Base-by-base conservation (phyloP, 2,329 filamentous ascomycete species). In the Fusarium phyllophilum region DNA sequence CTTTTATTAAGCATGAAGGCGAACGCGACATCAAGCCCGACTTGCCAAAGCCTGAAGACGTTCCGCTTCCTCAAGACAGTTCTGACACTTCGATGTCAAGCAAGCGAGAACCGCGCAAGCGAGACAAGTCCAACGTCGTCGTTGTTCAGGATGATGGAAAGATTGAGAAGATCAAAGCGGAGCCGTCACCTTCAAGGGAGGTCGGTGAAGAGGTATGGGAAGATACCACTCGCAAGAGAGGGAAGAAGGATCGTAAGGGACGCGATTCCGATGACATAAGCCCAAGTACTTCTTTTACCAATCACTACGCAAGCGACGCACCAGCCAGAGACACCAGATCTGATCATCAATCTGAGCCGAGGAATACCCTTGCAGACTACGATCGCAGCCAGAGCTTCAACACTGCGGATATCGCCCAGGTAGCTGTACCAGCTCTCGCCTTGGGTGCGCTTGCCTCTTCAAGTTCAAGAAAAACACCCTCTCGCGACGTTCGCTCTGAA, bases 71-170 rank as follows among this genome's bases (percentile, higher is more conserved):
- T 11, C 78, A 80, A 39, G 75, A 78, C 59, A 71, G 54, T 14
- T 73, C 76, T 8, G 79, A 81, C 10, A 75, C 69, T 22, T 59
- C 68, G 2, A 81, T 79, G 52, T 72, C 76, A 26, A 81, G 77
- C 57, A 83, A 74, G 68, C 81, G 81, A 56, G 80, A 84, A 56
- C 79, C 80, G 65, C 79, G 79, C 45, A 86, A 84, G 78, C 85
- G 84, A 61, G 86, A 85, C 66, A 85, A 77, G 52, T 75, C 79
- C 22, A 70, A 75, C 8, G 77, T 79, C 31, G 68, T 82, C 20
- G 76, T 80, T 22, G 75, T 78, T 12, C 77, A 79, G 31, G 76
- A 80, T 31, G 75, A 79, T 26, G 74, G 77, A 13, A 62, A 72
- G 18, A 41, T 73, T 39, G 41, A 57, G 44, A 66, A 71, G 31